phyloP scores from a whole-genome alignment of 352 stramenopile species.

The Globisporangium nodosum region DNA sequence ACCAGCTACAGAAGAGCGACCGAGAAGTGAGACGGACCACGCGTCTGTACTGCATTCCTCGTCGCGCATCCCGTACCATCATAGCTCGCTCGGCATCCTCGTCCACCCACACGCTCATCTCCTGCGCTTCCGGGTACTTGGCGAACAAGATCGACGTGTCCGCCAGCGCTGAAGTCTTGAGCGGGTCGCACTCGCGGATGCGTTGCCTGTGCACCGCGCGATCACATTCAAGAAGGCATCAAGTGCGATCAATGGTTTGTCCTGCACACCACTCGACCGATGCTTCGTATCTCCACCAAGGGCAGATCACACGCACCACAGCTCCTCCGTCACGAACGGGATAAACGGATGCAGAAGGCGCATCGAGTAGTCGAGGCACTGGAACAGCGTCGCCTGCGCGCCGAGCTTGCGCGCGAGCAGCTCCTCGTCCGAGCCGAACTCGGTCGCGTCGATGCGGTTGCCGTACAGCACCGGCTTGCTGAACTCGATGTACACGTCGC shows the following conservation, averaged over 20 bases:
- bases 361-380: slow-evolving; percentile 94
- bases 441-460: slow-evolving; percentile 39
- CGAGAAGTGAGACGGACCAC: background rate
- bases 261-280: too few relatives aligned
- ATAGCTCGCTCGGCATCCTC: slow-evolving; percentile 85
- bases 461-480: slow-evolving; percentile 79
- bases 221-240: background rate
- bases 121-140: slow-evolving; percentile 81
- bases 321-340: slow-evolving; percentile 99
- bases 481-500: slow-evolving; percentile 87
- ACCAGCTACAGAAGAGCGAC: slow-evolving; percentile 35
- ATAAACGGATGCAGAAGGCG: slow-evolving; percentile 98
- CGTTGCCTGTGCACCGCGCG: slow-evolving; percentile 30
- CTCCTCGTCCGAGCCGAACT: slow-evolving; percentile 35
- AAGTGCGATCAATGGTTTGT: too few relatives aligned
- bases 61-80: slow-evolving; percentile 26
- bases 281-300: background rate
- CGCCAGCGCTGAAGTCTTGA: slow-evolving; percentile 13
- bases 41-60: too few relatives aligned
- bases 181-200: slow-evolving; percentile 47
- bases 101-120: slow-evolving; percentile 77
- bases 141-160: slow-evolving; percentile 65
- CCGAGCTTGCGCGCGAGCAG: slow-evolving; percentile 65
- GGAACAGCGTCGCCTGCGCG: slow-evolving; percentile 91
- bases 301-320: slow-evolving; percentile 83